Percentiles rank a stretch among this genome's conserved stretches.
phyloP scores from a whole-genome alignment of 257 asterid species.

The Solanum medicagineum region DNA sequence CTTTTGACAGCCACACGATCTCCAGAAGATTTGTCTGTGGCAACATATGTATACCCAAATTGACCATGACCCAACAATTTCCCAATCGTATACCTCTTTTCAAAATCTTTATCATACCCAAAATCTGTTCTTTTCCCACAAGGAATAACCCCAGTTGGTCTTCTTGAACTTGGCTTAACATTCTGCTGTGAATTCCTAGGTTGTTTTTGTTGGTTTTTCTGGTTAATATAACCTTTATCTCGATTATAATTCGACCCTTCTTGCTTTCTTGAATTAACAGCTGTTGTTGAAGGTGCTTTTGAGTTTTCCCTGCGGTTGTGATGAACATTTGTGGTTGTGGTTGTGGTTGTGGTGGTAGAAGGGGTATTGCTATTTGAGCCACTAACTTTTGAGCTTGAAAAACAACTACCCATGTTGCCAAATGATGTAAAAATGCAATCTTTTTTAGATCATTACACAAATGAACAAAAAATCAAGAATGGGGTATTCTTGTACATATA shows the following conservation, averaged over 20 bases:
- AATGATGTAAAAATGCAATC: not conserved
- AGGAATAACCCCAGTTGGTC: slow-evolving; percentile 57
- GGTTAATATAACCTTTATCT: not conserved
- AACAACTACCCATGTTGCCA: slow-evolving; percentile 49
- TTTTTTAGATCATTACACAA: slow-evolving; percentile 6
- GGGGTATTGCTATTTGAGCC: slow-evolving; percentile 42
- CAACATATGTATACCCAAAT: slow-evolving; percentile 95
- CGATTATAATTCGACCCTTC: slow-evolving; percentile 16
- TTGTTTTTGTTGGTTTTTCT: slow-evolving; percentile 6
- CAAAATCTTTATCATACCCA: slow-evolving; percentile 93
- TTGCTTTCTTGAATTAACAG: slow-evolving; percentile 13
- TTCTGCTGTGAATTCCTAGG: slow-evolving; percentile 29
- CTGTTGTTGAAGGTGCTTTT: slow-evolving; percentile 8
- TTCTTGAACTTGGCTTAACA: slow-evolving; percentile 33
- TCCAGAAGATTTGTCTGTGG: slow-evolving; percentile 68
- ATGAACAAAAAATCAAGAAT: not conserved
- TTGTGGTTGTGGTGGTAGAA: slow-evolving; percentile 10
- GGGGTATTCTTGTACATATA: not conserved
- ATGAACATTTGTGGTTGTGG: not conserved
- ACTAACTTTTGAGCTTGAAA: slow-evolving; percentile 41
- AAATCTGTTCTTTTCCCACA: slow-evolving; percentile 94
- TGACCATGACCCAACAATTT: slow-evolving; percentile 97
- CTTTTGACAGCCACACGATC: slow-evolving; percentile 98
- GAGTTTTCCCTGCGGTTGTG: slow-evolving; percentile 13
- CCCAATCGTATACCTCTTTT: slow-evolving; percentile 57